phyloP scores from a whole-genome alignment of 169 alveolate genomes.

The Plasmodium knowlesi region DNA sequence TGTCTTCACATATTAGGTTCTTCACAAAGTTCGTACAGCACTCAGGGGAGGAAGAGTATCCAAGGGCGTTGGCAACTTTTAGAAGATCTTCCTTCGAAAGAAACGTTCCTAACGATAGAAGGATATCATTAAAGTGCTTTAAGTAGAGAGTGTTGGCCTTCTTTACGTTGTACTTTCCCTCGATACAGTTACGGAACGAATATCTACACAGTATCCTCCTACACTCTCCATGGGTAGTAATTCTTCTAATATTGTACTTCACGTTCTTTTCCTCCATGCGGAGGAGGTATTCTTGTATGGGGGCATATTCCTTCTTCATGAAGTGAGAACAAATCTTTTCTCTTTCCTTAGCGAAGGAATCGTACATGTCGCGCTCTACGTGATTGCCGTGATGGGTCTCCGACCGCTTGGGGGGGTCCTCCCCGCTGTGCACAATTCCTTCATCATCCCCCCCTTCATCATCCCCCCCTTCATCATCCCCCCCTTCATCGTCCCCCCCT shows the following conservation, averaged over 20 bases:
- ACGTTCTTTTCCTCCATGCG: background rate
- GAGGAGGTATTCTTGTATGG: background rate
- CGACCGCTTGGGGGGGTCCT: too few species aligned
- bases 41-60: conserved; percentile 23
- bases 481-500: too few species aligned
- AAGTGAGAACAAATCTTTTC: background rate
- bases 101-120: conserved; percentile 10
- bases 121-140: conserved; percentile 37
- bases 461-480: too few species aligned
- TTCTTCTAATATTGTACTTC: background rate
- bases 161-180: conserved; percentile 35
- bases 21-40: conserved; percentile 37
- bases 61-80: conserved; percentile 21
- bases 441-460: too few species aligned
- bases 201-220: conserved; percentile 39
- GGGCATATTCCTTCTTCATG: background rate
- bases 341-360: background rate
- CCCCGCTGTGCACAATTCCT: too few species aligned
- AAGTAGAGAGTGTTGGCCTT: conserved; percentile 17
- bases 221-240: background rate
- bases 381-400: background rate
- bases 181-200: background rate
- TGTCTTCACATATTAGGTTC: conserved; percentile 43
- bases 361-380: background rate
- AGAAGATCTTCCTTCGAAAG: conserved; percentile 33